Evolutionary conservation across 1,139 yeast species (phyloP).

Genomic region (Lodderomyces parapsilosis): DNA sequence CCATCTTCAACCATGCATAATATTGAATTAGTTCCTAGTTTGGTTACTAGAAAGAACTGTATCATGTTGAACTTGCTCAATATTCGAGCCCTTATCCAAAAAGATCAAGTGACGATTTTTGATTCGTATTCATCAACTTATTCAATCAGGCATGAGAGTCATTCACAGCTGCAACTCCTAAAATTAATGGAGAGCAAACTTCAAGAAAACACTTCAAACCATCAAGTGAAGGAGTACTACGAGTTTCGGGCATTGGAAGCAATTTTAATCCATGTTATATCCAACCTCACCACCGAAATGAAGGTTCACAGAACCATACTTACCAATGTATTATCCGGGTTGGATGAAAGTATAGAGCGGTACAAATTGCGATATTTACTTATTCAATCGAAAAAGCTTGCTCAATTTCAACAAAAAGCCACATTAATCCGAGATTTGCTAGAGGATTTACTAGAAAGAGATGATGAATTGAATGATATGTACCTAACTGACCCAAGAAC

Average conservation of each 20-base stretch:
- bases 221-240: constrained; percentile 19
- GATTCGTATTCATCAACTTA: constrained; percentile 21
- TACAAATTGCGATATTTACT: constrained; percentile 39
- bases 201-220: constrained; percentile 14
- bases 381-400: constrained; percentile 43
- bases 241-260: constrained; percentile 47
- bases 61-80: constrained; percentile 42
- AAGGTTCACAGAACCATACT: constrained; percentile 43
- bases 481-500: constrained; percentile 36
- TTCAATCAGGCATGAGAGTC: constrained; percentile 33
- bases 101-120: constrained; percentile 40
- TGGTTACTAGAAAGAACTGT: constrained; percentile 35
- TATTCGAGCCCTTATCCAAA: constrained; percentile 41
- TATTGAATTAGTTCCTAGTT: constrained; percentile 44
- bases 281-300: constrained; percentile 42
- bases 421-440: constrained; percentile 39
- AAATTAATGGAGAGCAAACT: constrained; percentile 32
- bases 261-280: constrained; percentile 38
- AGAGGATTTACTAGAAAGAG: constrained; percentile 40
- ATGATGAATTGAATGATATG: constrained; percentile 41
- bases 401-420: constrained; percentile 46
- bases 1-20: constrained; percentile 12
- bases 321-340: constrained; percentile 33
- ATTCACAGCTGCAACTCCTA: constrained; percentile 35
- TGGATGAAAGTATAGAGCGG: constrained; percentile 43